Percentiles rank a stretch among this genome's conserved stretches.
Conservation (phyloP, 2,329 filamentous ascomycete species). For the Metarhizium brunneum region DNA sequence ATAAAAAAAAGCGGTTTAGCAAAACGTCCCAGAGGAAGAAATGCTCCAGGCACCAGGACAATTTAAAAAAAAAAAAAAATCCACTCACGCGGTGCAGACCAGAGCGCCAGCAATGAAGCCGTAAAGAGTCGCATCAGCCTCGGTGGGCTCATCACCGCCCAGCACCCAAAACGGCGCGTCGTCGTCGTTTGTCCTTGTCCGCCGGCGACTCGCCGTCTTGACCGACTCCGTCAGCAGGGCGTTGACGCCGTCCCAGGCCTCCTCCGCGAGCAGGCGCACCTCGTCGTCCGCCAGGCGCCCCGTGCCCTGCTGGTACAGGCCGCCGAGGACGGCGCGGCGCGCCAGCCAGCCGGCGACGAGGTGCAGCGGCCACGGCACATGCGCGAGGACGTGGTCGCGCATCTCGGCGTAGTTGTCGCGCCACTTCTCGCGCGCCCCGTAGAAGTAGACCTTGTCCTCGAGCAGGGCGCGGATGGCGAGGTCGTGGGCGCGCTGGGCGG, state of each 20-base stretch:
- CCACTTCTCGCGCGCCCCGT: slow-evolving; percentile 46
- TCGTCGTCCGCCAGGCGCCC: slow-evolving; percentile 41
- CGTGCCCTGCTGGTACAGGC: slow-evolving; percentile 48
- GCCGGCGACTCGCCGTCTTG: neutral
- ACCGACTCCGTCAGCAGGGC: slow-evolving; percentile 32
- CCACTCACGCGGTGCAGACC: slow-evolving; percentile 42
- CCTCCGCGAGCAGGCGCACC: slow-evolving; percentile 30
- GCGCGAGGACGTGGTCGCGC: slow-evolving; percentile 39
- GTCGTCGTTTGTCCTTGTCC: neutral
- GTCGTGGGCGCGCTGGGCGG: slow-evolving; percentile 34
- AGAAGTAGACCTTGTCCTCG: slow-evolving; percentile 54
- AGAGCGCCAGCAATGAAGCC: slow-evolving; percentile 46
- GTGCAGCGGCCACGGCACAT: slow-evolving; percentile 41
- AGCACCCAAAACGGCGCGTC: slow-evolving; percentile 46
- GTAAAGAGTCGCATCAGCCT: slow-evolving; percentile 48
- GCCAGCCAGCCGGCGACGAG: slow-evolving; percentile 40
- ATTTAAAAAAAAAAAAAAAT: too few relatives aligned
- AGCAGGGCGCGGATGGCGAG: slow-evolving; percentile 43
- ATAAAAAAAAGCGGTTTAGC: too few relatives aligned
- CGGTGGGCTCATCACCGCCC: slow-evolving; percentile 41
- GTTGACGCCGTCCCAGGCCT: slow-evolving; percentile 46
- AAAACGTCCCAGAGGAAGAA: neutral
- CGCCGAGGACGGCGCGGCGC: slow-evolving; percentile 31
- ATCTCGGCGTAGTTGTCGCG: slow-evolving; percentile 49
- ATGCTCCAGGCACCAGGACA: neutral